phyloP scores from a whole-genome alignment of 495 filamentous ascomycete genomes.

The Neurospora sp. region DNA sequence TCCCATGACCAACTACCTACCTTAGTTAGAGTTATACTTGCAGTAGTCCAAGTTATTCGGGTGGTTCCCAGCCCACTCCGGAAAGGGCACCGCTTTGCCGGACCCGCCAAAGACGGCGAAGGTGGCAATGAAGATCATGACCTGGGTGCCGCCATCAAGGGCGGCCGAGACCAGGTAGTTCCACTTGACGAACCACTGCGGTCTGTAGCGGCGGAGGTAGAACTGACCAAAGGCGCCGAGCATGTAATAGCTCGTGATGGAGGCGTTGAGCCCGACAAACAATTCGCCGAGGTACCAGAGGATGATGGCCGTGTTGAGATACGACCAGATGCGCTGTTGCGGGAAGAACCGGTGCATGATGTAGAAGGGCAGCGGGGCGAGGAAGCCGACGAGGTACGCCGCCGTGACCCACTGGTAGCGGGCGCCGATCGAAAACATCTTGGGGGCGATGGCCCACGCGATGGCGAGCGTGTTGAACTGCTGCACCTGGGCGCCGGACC shows the following conservation, averaged over 20 bases:
- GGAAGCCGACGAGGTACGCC: constrained; percentile 25
- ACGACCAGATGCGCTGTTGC: neutral
- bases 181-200: constrained; percentile 46
- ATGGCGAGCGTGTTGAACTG: constrained; percentile 31
- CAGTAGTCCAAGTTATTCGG: neutral
- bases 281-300: constrained; percentile 31
- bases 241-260: constrained; percentile 35
- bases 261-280: constrained; percentile 18
- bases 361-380: constrained; percentile 12
- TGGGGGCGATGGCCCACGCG: constrained; percentile 37
- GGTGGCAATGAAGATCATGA: constrained; percentile 45
- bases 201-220: constrained; percentile 40
- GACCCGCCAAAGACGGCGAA: constrained; percentile 49
- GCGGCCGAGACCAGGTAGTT: constrained; percentile 47
- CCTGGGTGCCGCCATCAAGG: constrained; percentile 43
- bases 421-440: constrained; percentile 36
- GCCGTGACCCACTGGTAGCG: constrained; percentile 27
- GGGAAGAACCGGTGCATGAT: constrained; percentile 5
- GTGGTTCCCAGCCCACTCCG: constrained; percentile 45
- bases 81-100: constrained; percentile 25
- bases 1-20: neutral
- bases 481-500: constrained; percentile 27
- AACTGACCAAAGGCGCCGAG: constrained; percentile 41
- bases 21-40: neutral
- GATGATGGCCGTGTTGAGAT: constrained; percentile 26